Percentiles rank a stretch among this genome's conserved stretches.
Conservation (phyloP, 1,284 basidiomycete species). For the Boletellus deceptivus region DNA sequence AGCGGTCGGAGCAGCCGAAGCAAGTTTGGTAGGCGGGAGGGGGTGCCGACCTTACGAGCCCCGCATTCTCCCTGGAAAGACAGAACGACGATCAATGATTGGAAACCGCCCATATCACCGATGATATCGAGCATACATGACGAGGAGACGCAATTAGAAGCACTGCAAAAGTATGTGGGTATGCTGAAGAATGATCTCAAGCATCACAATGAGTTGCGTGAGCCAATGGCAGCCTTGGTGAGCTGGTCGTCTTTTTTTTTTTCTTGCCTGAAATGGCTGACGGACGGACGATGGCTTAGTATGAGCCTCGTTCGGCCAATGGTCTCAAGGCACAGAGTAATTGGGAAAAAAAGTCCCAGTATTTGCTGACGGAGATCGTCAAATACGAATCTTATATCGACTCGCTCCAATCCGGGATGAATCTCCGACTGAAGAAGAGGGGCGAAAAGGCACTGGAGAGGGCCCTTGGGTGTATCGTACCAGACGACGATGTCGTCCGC, state of each 20-base stretch:
- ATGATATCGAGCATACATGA: conserved; percentile 82
- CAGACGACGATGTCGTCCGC: conserved; percentile 41
- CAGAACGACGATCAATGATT: conserved; percentile 85
- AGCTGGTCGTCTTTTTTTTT: conserved; percentile 28
- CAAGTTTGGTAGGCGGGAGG: conserved; percentile 65
- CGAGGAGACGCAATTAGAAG: conserved; percentile 90
- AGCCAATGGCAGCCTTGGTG: conserved; percentile 82
- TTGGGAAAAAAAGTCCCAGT: conserved; percentile 90
- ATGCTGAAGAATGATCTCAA: conserved; percentile 78
- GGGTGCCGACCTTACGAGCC: conserved; percentile 58
- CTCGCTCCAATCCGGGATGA: conserved; percentile 78
- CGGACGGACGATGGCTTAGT: conserved; percentile 46
- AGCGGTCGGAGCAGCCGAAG: conserved; percentile 68
- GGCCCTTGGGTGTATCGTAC: conserved; percentile 51
- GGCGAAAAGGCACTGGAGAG: conserved; percentile 84
- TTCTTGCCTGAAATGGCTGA: background rate
- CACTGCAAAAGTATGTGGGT: conserved; percentile 76
- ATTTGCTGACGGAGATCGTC: conserved; percentile 86
- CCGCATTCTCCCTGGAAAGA: conserved; percentile 71
- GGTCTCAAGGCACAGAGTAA: conserved; percentile 78
- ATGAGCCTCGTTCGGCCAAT: conserved; percentile 74
- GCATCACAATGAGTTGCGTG: conserved; percentile 79
- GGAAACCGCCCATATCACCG: conserved; percentile 87
- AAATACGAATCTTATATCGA: conserved; percentile 98
- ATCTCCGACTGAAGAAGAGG: conserved; percentile 76